Percentiles rank a stretch among this genome's conserved stretches.
These are phyloP conservation scores for Aspergillus affinis DNA, from an alignment of 495 filamentous ascomycete species.

Conservation along the genomic window DNA sequence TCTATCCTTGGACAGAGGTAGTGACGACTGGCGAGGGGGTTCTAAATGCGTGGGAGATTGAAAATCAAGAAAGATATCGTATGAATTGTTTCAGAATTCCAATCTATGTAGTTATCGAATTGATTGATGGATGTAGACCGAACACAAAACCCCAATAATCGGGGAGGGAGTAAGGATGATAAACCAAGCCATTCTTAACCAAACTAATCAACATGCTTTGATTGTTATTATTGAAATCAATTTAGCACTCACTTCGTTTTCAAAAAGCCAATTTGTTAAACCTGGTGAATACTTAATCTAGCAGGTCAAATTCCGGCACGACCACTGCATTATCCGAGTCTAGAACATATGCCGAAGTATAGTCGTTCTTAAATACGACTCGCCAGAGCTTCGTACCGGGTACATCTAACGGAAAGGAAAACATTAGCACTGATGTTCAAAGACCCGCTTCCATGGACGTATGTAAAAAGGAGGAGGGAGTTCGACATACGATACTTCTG, in stretches of 20 bases:
- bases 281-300: neutral
- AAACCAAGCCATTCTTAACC: neutral
- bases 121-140: too few relatives aligned
- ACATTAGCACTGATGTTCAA: neutral
- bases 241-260: neutral
- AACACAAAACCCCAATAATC: too few relatives aligned
- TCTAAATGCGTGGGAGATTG: too few relatives aligned
- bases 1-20: too few relatives aligned
- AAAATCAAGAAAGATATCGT: too few relatives aligned
- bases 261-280: neutral
- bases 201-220: too few relatives aligned
- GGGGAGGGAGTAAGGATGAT: neutral
- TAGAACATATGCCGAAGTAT: slow-evolving; percentile 9
- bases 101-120: too few relatives aligned
- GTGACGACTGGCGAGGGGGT: too few relatives aligned
- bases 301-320: slow-evolving; percentile 1
- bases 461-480: neutral
- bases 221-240: neutral
- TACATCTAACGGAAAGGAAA: neutral
- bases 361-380: slow-evolving; percentile 9
- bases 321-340: slow-evolving; percentile 3
- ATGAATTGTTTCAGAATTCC: too few relatives aligned
- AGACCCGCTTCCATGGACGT: too few relatives aligned
- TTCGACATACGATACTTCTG: slow-evolving; percentile 6
- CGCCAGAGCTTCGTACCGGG: slow-evolving; percentile 16